Conservation (phyloP, 129 eudicot genomes). For the Glebionis coronaria region DNA sequence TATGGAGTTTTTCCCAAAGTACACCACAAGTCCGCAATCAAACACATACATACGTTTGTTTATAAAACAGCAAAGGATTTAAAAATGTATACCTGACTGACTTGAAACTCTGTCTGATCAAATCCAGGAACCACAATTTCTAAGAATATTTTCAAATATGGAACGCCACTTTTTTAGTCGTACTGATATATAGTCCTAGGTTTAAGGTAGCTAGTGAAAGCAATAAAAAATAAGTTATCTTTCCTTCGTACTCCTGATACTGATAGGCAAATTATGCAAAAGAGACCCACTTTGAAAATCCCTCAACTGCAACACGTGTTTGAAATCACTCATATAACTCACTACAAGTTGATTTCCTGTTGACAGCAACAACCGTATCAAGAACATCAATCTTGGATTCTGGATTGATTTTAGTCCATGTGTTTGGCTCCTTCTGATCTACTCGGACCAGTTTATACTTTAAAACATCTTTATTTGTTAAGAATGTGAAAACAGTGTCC, state of each 20-base stretch:
- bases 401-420: conserved; percentile 61
- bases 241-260: conserved; percentile 74
- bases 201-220: conserved; percentile 82
- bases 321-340: conserved; percentile 83
- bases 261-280: conserved; percentile 67
- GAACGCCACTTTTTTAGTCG: conserved; percentile 52
- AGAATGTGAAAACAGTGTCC: conserved; percentile 73
- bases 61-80: too few species aligned
- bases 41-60: too few species aligned
- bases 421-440: conserved; percentile 61
- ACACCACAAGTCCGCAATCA: too few species aligned
- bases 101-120: too few species aligned
- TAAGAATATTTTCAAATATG: conserved; percentile 64
- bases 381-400: conserved; percentile 79
- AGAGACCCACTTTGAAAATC: conserved; percentile 74
- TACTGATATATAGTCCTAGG: conserved; percentile 76
- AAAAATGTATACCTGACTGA: too few species aligned
- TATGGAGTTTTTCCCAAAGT: too few species aligned
- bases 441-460: conserved; percentile 72
- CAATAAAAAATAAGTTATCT: conserved; percentile 57
- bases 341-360: conserved; percentile 57
- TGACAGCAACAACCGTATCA: conserved; percentile 64
- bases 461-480: conserved; percentile 84
- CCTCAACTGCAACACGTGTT: conserved; percentile 76
- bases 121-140: conserved; percentile 82